Percentiles rank a stretch among this genome's conserved stretches.
phyloP scores from a whole-genome alignment of 2,329 filamentous ascomycete genomes.

The Sphaerostilbella broomeana region DNA sequence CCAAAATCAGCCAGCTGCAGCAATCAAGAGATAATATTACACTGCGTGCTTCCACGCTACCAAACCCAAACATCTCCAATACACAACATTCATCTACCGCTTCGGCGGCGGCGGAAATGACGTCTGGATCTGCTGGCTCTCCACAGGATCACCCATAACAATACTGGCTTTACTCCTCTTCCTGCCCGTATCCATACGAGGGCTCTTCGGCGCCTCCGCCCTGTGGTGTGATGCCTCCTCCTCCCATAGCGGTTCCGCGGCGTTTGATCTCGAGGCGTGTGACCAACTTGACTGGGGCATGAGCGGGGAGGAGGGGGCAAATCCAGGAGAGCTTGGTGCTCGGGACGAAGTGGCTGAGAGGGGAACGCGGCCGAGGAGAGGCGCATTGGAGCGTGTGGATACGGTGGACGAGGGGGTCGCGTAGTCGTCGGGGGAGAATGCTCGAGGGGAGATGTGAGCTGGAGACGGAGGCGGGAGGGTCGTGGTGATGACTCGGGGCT shows the following conservation, averaged over 20 bases:
- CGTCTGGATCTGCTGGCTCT: constrained; percentile 20
- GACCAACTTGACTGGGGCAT: constrained; percentile 9
- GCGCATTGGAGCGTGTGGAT: constrained; percentile 28
- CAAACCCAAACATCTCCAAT: background rate
- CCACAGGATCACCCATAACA: constrained; percentile 7
- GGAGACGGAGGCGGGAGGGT: constrained; percentile 18
- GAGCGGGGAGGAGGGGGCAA: constrained; percentile 19
- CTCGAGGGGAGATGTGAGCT: constrained; percentile 4
- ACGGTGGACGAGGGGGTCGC: constrained; percentile 27
- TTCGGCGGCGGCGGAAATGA: constrained; percentile 35
- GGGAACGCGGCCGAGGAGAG: constrained; percentile 25
- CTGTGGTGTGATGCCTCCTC: too few relatives aligned
- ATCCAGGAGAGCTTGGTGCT: too few relatives aligned
- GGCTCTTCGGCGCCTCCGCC: background rate
- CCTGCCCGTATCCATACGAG: constrained; percentile 4
- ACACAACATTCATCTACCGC: constrained; percentile 7
- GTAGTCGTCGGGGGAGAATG: constrained; percentile 17
- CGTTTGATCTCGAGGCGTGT: constrained; percentile 1
- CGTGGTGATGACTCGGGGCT: constrained; percentile 17
- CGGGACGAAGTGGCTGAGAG: too few relatives aligned
- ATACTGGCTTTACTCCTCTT: constrained; percentile 5
- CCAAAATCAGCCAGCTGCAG: too few relatives aligned
- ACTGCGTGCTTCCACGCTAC: too few relatives aligned
- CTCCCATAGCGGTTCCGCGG: constrained; percentile 4
- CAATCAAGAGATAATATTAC: too few relatives aligned